Conservation (phyloP, 305 asterid species). For the Rubia occidens region DNA sequence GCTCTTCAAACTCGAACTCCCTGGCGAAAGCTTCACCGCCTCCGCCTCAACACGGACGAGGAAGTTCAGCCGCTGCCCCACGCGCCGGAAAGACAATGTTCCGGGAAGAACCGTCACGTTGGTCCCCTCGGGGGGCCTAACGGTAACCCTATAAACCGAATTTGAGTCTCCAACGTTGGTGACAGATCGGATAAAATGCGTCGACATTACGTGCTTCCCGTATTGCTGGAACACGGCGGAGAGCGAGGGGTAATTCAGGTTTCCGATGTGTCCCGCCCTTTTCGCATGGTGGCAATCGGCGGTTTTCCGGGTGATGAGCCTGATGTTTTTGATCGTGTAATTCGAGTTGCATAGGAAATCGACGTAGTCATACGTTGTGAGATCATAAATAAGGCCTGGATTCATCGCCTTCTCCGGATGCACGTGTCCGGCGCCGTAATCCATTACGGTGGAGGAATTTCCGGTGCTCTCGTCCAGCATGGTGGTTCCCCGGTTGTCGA, state of each 20-base stretch:
- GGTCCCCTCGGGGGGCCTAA: conserved; percentile 39
- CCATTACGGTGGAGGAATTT: conserved; percentile 69
- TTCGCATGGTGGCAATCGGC: conserved; percentile 62
- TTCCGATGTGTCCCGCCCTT: conserved; percentile 69
- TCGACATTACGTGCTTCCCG: conserved; percentile 55
- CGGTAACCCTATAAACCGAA: conserved; percentile 42
- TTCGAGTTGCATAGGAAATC: conserved; percentile 78
- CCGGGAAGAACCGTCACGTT: conserved; percentile 65
- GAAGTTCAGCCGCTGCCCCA: conserved; percentile 71
- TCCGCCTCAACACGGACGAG: conserved; percentile 54
- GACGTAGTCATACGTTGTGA: conserved; percentile 52
- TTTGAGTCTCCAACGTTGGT: conserved; percentile 62
- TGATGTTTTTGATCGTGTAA: conserved; percentile 54
- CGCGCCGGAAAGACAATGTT: conserved; percentile 54
- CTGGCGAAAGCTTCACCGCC: conserved; percentile 51
- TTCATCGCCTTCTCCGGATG: conserved; percentile 86
- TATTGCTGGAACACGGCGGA: conserved; percentile 65
- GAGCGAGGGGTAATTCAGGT: conserved; percentile 69
- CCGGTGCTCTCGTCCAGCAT: conserved; percentile 79
- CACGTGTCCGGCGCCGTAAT: conserved; percentile 83
- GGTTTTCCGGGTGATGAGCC: conserved; percentile 37
- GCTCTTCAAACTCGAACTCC: conserved; percentile 56
- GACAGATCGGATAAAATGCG: conserved; percentile 68
- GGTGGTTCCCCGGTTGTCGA: conserved; percentile 51
- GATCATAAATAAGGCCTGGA: conserved; percentile 73